Evolutionary conservation across 202 grass and related monocot genomes (phyloP), one percentile per base, ranked within the genome.

Genomic region (Dendrocalamus latiflorus): DNA sequence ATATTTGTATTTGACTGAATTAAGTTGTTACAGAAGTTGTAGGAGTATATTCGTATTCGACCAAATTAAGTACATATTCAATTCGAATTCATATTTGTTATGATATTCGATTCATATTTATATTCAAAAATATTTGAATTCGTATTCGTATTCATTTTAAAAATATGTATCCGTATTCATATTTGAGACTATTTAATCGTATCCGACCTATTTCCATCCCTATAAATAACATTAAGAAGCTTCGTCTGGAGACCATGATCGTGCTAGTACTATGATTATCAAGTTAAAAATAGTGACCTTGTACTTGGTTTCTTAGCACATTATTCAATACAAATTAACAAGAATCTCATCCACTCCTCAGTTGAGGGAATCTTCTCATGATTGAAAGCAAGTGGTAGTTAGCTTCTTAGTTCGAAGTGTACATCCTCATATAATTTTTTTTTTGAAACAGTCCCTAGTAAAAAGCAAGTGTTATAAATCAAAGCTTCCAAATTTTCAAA

Each of bases 301-400:
- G 73, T 77, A 69, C 51, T 77, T 69, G 38, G 73, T 60, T 76
- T 61, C n/a, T 70, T 59, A 26, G 25, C 21, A 26, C 26, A 56
- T 28, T 56, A 68, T 65, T 84, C 50, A 76, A 45, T 42, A 37
- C 26, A 59, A 18, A 26, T 42, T 37, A 33, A 14, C 42, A 69
- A 16, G 73, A 84, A 77, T 84, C 82, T 41, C 51, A n/a, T 77
- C 30, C 54, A 21, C 42, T 8, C 28, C n/a, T 69, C 82, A 50
- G 15, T 61, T n/a, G 73, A 26, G 50, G 64, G 64, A 84, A 84
- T 70, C 64, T 70, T 77, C 41, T 39, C 26, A 70, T 61, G 39
- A 84, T 76, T 48, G 38, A 37, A 77, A 20, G 26, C 18, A 9
- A 37, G 82, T 68, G 34, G 47, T 45, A 24, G 25, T 47, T 68